Evolutionary conservation across 1,284 basidiomycete species (phyloP).

Genomic region (Malassezia cuniculi): DNA sequence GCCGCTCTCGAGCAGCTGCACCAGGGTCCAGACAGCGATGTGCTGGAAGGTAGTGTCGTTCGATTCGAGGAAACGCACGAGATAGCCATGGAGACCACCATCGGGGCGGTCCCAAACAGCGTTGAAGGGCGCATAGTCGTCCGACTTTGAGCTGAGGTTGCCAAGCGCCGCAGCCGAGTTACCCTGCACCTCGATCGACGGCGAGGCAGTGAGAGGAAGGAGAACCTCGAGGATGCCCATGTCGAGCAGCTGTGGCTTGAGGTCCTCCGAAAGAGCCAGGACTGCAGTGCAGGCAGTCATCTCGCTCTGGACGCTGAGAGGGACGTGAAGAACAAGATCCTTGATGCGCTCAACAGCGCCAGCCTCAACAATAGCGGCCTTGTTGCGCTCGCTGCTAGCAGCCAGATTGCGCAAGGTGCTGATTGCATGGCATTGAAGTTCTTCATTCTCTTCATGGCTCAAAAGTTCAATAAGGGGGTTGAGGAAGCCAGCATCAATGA

Average conservation of each 20-base stretch:
- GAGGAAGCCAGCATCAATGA: slow-evolving; percentile 95
- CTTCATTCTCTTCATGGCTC: slow-evolving; percentile 96
- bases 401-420: slow-evolving; percentile 92
- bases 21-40: slow-evolving; percentile 88
- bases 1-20: slow-evolving; percentile 85
- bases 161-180: slow-evolving; percentile 96
- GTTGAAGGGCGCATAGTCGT: slow-evolving; percentile 95
- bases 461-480: slow-evolving; percentile 89
- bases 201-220: slow-evolving; percentile 88
- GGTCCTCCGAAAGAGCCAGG: slow-evolving; percentile 40
- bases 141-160: slow-evolving; percentile 80
- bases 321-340: slow-evolving; percentile 85
- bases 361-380: slow-evolving; percentile 92
- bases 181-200: slow-evolving; percentile 93
- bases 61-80: slow-evolving; percentile 84
- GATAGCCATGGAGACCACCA: slow-evolving; percentile 88
- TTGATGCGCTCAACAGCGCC: slow-evolving; percentile 97
- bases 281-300: slow-evolving; percentile 95
- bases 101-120: slow-evolving; percentile 96
- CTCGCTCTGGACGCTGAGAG: slow-evolving; percentile 93
- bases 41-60: slow-evolving; percentile 99
- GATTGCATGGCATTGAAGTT: slow-evolving; percentile 99
- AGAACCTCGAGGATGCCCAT: slow-evolving; percentile 97
- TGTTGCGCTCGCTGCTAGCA: slow-evolving; percentile 95
- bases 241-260: slow-evolving; percentile 57